Conservation (phyloP, 192 early-diverging fungal genomes). For the Podila verticillata region DNA sequence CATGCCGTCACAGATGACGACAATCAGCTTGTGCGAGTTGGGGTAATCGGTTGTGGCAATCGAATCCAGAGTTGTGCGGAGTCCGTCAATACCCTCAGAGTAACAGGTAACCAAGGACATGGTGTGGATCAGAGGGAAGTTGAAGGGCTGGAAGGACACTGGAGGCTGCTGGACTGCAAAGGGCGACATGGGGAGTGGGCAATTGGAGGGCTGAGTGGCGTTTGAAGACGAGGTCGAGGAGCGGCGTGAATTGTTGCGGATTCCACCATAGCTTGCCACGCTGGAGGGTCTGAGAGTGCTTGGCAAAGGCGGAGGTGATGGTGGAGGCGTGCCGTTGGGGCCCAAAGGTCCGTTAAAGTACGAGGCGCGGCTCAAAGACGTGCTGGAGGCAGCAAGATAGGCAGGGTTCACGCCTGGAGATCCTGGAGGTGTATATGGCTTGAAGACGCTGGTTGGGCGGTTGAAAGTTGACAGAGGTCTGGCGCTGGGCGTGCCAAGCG, state of each 20-base stretch:
- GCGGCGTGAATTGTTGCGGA: conserved; percentile 50
- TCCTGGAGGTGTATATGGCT: conserved; percentile 44
- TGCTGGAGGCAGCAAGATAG: conserved; percentile 28
- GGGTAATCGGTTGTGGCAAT: conserved; percentile 85
- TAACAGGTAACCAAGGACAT: conserved; percentile 91
- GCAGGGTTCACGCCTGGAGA: conserved; percentile 33
- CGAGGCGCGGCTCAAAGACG: conserved; percentile 32
- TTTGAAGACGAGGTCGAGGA: conserved; percentile 54
- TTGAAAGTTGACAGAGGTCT: conserved; percentile 46
- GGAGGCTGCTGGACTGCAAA: conserved; percentile 43
- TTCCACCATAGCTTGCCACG: conserved; percentile 44
- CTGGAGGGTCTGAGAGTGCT: conserved; percentile 27
- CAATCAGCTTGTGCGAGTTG: conserved; percentile 84
- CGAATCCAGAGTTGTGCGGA: conserved; percentile 87
- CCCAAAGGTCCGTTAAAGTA: conserved; percentile 16
- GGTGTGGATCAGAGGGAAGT: conserved; percentile 62
- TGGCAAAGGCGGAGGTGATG: conserved; percentile 39
- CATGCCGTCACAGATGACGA: conserved; percentile 90
- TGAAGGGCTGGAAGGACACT: conserved; percentile 65
- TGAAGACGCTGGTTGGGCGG: conserved; percentile 47
- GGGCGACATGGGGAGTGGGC: conserved; percentile 31
- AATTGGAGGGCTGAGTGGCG: conserved; percentile 25
- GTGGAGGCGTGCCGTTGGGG: conserved; percentile 37
- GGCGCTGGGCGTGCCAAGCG: conserved; percentile 16
- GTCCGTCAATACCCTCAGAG: conserved; percentile 85